These are phyloP conservation scores for Micromonas commoda DNA, from an alignment of 139 green algal species.

Conservation along the genomic window DNA sequence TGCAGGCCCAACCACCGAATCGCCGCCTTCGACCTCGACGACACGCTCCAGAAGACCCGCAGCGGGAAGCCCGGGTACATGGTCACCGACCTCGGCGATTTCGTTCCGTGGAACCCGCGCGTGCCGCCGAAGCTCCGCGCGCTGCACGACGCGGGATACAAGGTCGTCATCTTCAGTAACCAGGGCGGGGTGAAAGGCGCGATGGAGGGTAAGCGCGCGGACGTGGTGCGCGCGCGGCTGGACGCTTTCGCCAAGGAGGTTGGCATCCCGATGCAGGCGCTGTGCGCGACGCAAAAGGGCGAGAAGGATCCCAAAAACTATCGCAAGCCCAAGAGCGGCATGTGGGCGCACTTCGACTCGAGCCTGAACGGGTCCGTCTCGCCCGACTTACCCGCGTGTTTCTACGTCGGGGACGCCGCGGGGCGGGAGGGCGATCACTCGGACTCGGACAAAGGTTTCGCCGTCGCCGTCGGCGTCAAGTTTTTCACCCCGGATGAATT, in stretches of 20 bases:
- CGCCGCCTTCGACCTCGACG: slow-evolving; percentile 23
- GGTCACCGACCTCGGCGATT: slow-evolving; percentile 4
- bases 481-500: slow-evolving; percentile 23
- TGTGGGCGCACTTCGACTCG: slow-evolving; percentile 16
- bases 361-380: neutral
- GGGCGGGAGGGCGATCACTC: slow-evolving; percentile 4
- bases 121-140: neutral
- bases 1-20: slow-evolving; percentile 11
- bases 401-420: slow-evolving; percentile 31
- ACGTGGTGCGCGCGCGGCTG: neutral
- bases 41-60: slow-evolving; percentile 24
- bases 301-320: slow-evolving; percentile 24
- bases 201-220: slow-evolving; percentile 14
- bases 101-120: neutral
- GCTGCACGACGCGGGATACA: slow-evolving; percentile 22
- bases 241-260: neutral
- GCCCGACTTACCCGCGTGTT: neutral
- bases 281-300: slow-evolving; percentile 24
- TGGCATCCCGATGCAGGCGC: slow-evolving; percentile 13
- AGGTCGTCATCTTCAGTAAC: slow-evolving; percentile 28
- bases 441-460: slow-evolving; percentile 22
- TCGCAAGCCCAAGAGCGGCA: slow-evolving; percentile 13
- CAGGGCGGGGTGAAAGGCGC: slow-evolving; percentile 20
- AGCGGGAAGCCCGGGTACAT: slow-evolving; percentile 14
- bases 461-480: neutral